Evolutionary conservation across 345 rosid species (phyloP).

Genomic region (Chamaenerion angustifolium): DNA sequence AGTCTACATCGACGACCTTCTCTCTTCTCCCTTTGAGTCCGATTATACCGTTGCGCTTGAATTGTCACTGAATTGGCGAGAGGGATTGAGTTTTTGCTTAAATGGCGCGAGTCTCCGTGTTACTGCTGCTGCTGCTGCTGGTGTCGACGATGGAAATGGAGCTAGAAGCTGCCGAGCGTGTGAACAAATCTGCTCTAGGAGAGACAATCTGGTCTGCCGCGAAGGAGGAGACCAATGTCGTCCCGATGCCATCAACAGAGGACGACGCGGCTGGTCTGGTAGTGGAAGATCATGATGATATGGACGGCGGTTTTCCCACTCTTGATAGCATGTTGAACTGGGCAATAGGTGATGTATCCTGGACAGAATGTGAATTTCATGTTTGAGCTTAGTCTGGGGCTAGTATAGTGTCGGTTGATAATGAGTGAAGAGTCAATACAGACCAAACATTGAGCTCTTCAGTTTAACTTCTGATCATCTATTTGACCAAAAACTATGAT

Average conservation of each 20-base stretch:
- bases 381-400: neutral
- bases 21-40: neutral
- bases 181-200: slow-evolving; percentile 26
- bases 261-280: slow-evolving; percentile 24
- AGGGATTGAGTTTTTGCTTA: too few species aligned
- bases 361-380: neutral
- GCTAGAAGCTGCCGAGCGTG: slow-evolving; percentile 20
- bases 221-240: slow-evolving; percentile 49
- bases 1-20: neutral
- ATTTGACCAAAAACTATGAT: too few species aligned
- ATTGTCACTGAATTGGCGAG: too few species aligned
- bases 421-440: too few species aligned
- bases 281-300: slow-evolving; percentile 31
- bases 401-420: too few species aligned
- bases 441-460: too few species aligned
- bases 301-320: slow-evolving; percentile 87
- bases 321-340: slow-evolving; percentile 90
- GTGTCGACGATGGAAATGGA: slow-evolving; percentile 8
- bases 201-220: slow-evolving; percentile 52
- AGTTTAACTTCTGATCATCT: too few species aligned
- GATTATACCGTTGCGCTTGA: too few species aligned
- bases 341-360: slow-evolving; percentile 55
- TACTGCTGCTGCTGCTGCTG: slow-evolving; percentile 5
- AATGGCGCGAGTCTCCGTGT: slow-evolving; percentile 4
- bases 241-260: slow-evolving; percentile 24